These are phyloP conservation scores for Alternaria novae-zelandiae DNA, from an alignment of 2,329 filamentous ascomycete species.

Conservation along the genomic window DNA sequence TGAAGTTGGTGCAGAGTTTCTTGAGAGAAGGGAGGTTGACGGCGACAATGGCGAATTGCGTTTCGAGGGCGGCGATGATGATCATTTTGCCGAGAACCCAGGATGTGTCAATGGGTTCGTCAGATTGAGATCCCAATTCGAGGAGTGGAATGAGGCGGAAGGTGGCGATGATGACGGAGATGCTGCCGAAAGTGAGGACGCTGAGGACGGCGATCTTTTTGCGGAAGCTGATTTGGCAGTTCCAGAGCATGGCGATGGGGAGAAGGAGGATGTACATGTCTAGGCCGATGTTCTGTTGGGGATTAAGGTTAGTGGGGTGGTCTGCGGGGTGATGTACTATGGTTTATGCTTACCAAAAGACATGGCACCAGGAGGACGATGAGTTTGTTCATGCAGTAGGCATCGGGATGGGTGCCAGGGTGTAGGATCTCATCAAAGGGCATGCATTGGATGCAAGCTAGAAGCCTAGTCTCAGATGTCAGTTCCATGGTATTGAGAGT, in stretches of 20 bases:
- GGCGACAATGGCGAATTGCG: conserved; percentile 42
- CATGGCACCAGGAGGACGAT: conserved; percentile 37
- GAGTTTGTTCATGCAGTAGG: conserved; percentile 33
- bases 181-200: conserved; percentile 39
- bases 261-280: conserved; percentile 32
- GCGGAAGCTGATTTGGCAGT: conserved; percentile 25
- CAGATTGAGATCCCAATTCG: conserved; percentile 18
- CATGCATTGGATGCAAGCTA: conserved; percentile 41
- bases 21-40: conserved; percentile 44
- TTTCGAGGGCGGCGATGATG: conserved; percentile 41
- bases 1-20: conserved; percentile 34
- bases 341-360: conserved; percentile 19
- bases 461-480: conserved; percentile 10
- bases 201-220: conserved; percentile 28
- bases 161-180: conserved; percentile 29
- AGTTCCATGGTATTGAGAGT: background rate
- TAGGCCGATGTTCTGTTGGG: conserved; percentile 21
- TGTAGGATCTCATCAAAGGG: conserved; percentile 40
- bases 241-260: conserved; percentile 24
- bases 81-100: conserved; percentile 42
- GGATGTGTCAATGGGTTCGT: conserved; percentile 31
- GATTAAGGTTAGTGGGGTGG: background rate
- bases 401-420: conserved; percentile 29
- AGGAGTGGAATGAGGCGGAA: conserved; percentile 28
- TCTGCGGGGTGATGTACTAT: background rate